Base-by-base conservation (phyloP, 306 rosid genomes). In the Casuarina glauca region DNA sequence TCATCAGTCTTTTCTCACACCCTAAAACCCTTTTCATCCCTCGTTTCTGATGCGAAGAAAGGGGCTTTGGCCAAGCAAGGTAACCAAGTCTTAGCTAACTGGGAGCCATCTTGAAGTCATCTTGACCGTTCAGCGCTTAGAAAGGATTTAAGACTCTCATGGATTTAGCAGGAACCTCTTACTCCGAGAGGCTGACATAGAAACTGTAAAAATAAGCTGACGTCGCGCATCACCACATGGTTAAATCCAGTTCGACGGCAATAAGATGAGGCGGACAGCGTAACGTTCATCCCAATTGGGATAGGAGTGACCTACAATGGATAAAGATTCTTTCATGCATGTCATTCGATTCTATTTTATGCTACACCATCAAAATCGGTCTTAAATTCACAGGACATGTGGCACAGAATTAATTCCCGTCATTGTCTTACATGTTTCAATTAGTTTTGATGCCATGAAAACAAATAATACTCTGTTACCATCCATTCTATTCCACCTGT, bases 11-110 rank as follows among this genome's bases (percentile, higher is more conserved):
- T 50, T 58, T 74, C 53, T 63, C 20, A 26, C 70, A 41, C 55
- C 52, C 63, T 46, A 62, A 20, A 7, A 7, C 67, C 57, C 69
- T 64, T 75, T 60, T 50, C 48, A 74, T 15, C 72, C 91, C 91
- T 89, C 90, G 87, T 70, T 82, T 73, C 80, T 85, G 83, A 79
- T 74, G 91, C 90, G 67, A 62, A 62, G 69, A 62, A 36, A 62
- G 13, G 69, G n/a, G 9, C 44, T 62, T 26, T 62, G 44, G 69
- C 48, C 70, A 64, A 64, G 26, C 1, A 64, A 39, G 69, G 69
- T 19, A 63, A 63, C 46, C 6, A 20, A 38, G 69, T 36, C 41
- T 49, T 58, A 26, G 9, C 13, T 36, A 4, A 62, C 44, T 62
- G 6, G 64, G 64, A 58, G 64, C 43, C 13, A 9, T 35, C 69